Conservation (phyloP, 345 rosid genomes). For the Gossypium ekmanianum region DNA sequence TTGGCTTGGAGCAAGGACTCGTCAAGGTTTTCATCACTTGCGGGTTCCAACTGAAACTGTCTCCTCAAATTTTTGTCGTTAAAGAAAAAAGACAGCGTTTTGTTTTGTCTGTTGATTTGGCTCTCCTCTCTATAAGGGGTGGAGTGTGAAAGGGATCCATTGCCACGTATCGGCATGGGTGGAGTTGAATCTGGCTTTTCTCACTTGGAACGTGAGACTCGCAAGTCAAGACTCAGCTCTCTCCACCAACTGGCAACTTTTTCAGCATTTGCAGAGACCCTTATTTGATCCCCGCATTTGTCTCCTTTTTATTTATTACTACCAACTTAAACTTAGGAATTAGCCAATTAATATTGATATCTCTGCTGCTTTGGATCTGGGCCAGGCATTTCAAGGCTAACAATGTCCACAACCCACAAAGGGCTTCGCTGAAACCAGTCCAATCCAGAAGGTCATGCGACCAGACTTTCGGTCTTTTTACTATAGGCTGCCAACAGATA, state of each 20-base stretch:
- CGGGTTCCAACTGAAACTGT: neutral
- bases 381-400: neutral
- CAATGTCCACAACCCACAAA: neutral
- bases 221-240: neutral
- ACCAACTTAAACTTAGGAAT: too few relatives aligned
- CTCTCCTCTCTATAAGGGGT: neutral
- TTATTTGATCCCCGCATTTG: conserved; percentile 1
- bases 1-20: conserved; percentile 26
- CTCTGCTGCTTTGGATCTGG: neutral
- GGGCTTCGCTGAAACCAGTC: neutral
- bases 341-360: neutral
- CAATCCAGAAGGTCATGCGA: neutral
- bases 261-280: neutral
- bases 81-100: neutral
- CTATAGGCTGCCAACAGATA: too few relatives aligned
- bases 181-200: neutral
- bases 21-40: conserved; percentile 38
- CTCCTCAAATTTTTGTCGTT: neutral
- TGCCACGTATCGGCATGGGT: neutral
- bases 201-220: neutral
- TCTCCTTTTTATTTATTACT: neutral
- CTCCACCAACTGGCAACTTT: neutral
- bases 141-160: conserved; percentile 24
- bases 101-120: neutral
- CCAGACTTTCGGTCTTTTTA: too few relatives aligned